These are phyloP conservation scores for Delphinella strobiligena DNA, from an alignment of 2,329 filamentous ascomycete genomes.

Conservation along the genomic window DNA sequence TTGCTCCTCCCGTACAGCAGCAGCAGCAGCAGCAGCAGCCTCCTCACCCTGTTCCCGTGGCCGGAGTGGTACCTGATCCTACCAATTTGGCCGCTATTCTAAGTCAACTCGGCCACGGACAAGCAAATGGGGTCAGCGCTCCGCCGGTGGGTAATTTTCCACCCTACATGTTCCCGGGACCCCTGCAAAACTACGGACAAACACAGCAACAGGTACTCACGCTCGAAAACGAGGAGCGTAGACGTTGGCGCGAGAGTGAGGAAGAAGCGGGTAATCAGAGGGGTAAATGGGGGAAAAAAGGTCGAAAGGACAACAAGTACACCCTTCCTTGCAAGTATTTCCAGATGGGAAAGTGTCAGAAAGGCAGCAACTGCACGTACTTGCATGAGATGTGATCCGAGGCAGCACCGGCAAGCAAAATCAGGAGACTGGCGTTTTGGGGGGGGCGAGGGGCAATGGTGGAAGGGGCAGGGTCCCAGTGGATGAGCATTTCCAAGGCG, in stretches of 20 bases:
- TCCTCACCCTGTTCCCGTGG: background rate
- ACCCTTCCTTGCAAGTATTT: constrained; percentile 39
- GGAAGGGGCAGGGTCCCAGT: no score
- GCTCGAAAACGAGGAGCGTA: constrained; percentile 20
- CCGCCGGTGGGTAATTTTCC: constrained; percentile 7
- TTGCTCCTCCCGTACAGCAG: constrained; percentile 4
- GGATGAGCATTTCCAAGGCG: no score
- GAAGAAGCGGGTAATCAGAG: constrained; percentile 11
- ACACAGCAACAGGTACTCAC: constrained; percentile 12
- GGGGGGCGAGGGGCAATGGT: no score
- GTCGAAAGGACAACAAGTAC: constrained; percentile 16
- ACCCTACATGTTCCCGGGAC: constrained; percentile 4
- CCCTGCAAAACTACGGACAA: constrained; percentile 5
- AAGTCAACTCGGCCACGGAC: constrained; percentile 7
- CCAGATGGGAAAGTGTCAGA: constrained; percentile 41
- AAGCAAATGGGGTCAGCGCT: constrained; percentile 9
- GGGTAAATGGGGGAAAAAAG: constrained; percentile 8
- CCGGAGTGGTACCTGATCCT: background rate
- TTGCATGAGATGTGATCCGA: constrained; percentile 7
- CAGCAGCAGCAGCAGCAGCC: constrained; percentile 12
- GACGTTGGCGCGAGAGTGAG: constrained; percentile 23
- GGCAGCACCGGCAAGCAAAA: no score
- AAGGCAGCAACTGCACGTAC: constrained; percentile 37
- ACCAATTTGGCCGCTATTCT: constrained; percentile 10
- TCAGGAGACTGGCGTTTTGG: no score